Base-by-base conservation (phyloP, 2,329 filamentous ascomycete species). In the Diplodia sapinea region DNA sequence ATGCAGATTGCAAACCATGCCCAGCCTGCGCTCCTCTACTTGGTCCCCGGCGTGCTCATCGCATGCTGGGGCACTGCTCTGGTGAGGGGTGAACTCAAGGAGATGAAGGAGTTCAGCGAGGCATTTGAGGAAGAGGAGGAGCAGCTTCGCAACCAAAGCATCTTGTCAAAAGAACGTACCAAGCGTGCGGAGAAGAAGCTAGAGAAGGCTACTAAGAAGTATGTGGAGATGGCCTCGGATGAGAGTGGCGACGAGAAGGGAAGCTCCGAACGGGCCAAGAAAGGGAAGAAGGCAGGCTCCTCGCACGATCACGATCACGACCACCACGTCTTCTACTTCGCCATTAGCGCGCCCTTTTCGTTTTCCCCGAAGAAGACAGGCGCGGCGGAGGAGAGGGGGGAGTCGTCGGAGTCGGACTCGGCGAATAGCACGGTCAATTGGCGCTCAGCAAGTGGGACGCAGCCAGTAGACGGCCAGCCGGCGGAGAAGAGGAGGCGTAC, bases 1-100 rank as follows among this genome's bases (percentile, higher is more conserved):
- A 90, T 98, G 80, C 84, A 93, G 61, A 80, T 92, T 11, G 95
- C 88, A 74, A 85, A 90, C 56, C 92, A 92, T 70, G 92, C 92
- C 2, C 94, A 99, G 76, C 94, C 94, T 0, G 94, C 95, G 8
- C 84, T 99, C 38, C 82, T 99, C 15, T 98, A 98, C 76, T 87
- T 99, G 7, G 95, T 98, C 0, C 94, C 94, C 0, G 90, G 91
- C 0, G 92, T 98, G 0, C 81, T 97, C 5, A 83, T 86, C 1
- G 86, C 89, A 1, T 76, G 95, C 1, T 96, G 92, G 90, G 78
- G 88, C 3, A 95, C 91, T 1, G 94, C 90, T 0, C 72, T 89
- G 4, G 76, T 85, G 20, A 87, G 89, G 12, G 91, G 93, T 2
- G 93, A 98, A 74, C 70, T 94, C 2, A 83, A 82, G 62, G 79